Evolutionary conservation across 2,329 filamentous ascomycete species (phyloP).

Genomic region (Paecilomyces fulvus): DNA sequence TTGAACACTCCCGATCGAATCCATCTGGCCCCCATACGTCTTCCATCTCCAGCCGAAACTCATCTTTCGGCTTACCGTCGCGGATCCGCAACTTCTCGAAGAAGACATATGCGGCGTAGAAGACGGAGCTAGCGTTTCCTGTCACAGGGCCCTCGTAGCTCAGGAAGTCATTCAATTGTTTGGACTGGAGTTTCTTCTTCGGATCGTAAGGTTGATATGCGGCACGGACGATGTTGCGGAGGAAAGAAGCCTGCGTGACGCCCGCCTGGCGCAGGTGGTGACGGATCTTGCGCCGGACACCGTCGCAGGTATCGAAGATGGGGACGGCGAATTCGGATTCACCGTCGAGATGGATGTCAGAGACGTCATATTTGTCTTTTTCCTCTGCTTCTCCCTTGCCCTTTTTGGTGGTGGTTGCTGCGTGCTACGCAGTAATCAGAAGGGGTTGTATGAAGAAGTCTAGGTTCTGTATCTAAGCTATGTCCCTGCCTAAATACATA

Average conservation of each 20-base stretch:
- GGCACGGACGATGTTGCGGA: slow-evolving; percentile 21
- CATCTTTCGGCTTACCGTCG: slow-evolving; percentile 44
- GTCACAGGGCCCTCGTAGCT: slow-evolving; percentile 39
- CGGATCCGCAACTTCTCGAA: slow-evolving; percentile 52
- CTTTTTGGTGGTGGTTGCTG: slow-evolving; percentile 14
- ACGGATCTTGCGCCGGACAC: slow-evolving; percentile 49
- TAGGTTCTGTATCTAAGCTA: no score
- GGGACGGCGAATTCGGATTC: slow-evolving; percentile 41
- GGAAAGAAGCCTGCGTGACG: slow-evolving; percentile 46
- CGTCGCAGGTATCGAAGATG: slow-evolving; percentile 51
- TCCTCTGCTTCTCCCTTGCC: slow-evolving; percentile 7
- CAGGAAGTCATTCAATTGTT: slow-evolving; percentile 43
- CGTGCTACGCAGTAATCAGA: no score
- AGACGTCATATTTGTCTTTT: slow-evolving; percentile 30
- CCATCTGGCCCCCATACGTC: slow-evolving; percentile 15
- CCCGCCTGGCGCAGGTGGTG: slow-evolving; percentile 40
- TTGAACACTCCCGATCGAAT: neutral
- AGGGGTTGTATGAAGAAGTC: no score
- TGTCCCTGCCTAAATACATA: no score
- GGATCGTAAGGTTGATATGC: slow-evolving; percentile 38
- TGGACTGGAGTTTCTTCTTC: slow-evolving; percentile 24
- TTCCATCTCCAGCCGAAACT: slow-evolving; percentile 48
- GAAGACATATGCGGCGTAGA: slow-evolving; percentile 49
- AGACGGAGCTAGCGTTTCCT: slow-evolving; percentile 43
- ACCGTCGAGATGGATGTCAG: slow-evolving; percentile 36